phyloP scores from a whole-genome alignment of 345 rosid genomes.

The Euphorbia lathyris region DNA sequence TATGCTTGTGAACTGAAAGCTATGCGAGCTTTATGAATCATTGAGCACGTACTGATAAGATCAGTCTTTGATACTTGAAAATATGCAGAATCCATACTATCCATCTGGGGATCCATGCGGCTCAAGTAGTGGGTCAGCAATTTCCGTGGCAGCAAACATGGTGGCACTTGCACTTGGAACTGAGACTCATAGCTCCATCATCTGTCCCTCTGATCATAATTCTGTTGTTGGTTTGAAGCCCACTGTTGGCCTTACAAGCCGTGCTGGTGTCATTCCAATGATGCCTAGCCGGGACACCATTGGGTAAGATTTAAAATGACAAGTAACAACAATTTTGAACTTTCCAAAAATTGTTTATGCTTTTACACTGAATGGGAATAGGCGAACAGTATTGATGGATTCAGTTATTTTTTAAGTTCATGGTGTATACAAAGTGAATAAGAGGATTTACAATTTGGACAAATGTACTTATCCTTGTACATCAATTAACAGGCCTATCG shows the following conservation, averaged over 20 bases:
- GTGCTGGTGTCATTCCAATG: conserved; percentile 63
- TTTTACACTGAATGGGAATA: too few relatives aligned
- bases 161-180: conserved; percentile 61
- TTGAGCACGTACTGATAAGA: background rate
- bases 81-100: conserved; percentile 64
- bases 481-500: conserved; percentile 42
- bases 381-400: background rate
- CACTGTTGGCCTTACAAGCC: conserved; percentile 67
- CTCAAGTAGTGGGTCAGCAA: conserved; percentile 75
- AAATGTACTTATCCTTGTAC: conserved; percentile 21
- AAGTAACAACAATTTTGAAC: too few relatives aligned
- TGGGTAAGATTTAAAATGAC: conserved; percentile 33
- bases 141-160: conserved; percentile 68
- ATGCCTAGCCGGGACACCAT: conserved; percentile 57
- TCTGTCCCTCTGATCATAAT: conserved; percentile 50
- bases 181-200: conserved; percentile 69
- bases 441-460: too few relatives aligned
- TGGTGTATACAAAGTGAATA: too few relatives aligned
- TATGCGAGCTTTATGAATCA: background rate
- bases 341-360: too few relatives aligned
- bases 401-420: background rate
- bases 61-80: background rate
- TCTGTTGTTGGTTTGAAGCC: conserved; percentile 74
- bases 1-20: background rate
- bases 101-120: conserved; percentile 55